Conservation (phyloP, 371 early-diverging fungal genomes). For the Coemansia sp. region DNA sequence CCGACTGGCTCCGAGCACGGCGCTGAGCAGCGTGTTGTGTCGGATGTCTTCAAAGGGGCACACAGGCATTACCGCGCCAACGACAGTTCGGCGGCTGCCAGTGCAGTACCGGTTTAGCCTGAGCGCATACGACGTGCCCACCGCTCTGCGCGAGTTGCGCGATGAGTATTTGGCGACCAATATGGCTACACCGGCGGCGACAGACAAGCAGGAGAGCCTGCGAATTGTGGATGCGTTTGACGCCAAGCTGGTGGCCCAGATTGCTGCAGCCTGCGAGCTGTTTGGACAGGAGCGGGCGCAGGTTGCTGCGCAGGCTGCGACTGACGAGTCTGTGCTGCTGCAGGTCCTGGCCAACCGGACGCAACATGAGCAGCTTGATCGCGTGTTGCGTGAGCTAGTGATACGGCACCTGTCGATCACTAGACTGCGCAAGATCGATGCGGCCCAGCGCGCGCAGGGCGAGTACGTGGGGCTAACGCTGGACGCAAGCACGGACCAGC, state of each 20-base stretch:
- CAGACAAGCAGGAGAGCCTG: background rate
- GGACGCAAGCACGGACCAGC: slow-evolving; percentile 15
- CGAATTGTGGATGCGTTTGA: slow-evolving; percentile 2
- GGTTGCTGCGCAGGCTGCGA: background rate
- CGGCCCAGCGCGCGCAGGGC: slow-evolving; percentile 6
- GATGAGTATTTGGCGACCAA: background rate
- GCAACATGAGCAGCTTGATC: slow-evolving; percentile 1
- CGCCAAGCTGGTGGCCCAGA: background rate
- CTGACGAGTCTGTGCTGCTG: background rate
- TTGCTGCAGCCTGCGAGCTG: background rate
- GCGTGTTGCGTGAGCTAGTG: background rate
- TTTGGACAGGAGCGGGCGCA: background rate
- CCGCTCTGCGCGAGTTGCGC: slow-evolving; percentile 7
- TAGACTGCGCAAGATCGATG: slow-evolving; percentile 3
- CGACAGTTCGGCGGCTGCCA: slow-evolving; percentile 10
- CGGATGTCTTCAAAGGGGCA: background rate
- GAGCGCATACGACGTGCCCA: background rate
- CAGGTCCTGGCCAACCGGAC: background rate
- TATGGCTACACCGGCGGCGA: background rate
- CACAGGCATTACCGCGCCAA: background rate
- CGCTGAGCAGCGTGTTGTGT: slow-evolving; percentile 18
- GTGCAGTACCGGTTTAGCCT: slow-evolving; percentile 15
- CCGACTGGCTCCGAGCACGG: slow-evolving; percentile 17
- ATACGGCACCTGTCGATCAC: background rate
- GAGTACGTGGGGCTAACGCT: slow-evolving; percentile 41